These are phyloP conservation scores for Hygrocybe coccinea DNA, from an alignment of 768 basidiomycete genomes.

Conservation along the genomic window DNA sequence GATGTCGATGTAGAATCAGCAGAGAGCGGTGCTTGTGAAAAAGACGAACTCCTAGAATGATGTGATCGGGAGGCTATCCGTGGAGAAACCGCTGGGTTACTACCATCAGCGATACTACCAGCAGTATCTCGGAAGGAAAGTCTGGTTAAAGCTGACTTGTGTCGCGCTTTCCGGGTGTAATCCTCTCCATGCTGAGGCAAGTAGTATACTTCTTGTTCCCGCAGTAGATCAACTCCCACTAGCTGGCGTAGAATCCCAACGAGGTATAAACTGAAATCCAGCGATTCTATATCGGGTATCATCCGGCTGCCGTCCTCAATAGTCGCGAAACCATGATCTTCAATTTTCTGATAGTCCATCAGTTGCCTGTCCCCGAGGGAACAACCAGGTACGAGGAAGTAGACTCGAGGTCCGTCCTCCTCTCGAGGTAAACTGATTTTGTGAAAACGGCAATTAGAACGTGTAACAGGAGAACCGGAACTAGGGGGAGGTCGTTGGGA, in stretches of 20 bases:
- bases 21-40: not conserved
- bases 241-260: slow-evolving; percentile 55
- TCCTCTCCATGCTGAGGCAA: slow-evolving; percentile 46
- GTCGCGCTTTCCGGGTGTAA: slow-evolving; percentile 22
- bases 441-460: slow-evolving; percentile 68
- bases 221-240: slow-evolving; percentile 59
- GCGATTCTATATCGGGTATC: slow-evolving; percentile 44
- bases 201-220: slow-evolving; percentile 63
- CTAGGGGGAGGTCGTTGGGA: slow-evolving; percentile 19
- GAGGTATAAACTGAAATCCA: slow-evolving; percentile 50
- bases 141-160: slow-evolving; percentile 7
- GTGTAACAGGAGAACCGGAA: slow-evolving; percentile 50
- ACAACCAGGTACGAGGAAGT: slow-evolving; percentile 66
- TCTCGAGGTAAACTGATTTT: slow-evolving; percentile 58
- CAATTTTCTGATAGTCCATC: slow-evolving; percentile 56
- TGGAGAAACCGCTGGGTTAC: slow-evolving; percentile 26
- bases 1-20: not conserved
- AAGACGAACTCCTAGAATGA: slow-evolving; percentile 9
- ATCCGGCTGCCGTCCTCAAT: slow-evolving; percentile 45
- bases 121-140: not conserved
- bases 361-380: slow-evolving; percentile 53
- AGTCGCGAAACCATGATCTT: slow-evolving; percentile 56
- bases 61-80: slow-evolving; percentile 19
- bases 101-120: slow-evolving; percentile 2
- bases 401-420: slow-evolving; percentile 49